A percentile compares a stretch with the other conserved stretches of the same genome.
phyloP scores from a whole-genome alignment of 75 land plant genomes.

The Pinus albicaulis region DNA sequence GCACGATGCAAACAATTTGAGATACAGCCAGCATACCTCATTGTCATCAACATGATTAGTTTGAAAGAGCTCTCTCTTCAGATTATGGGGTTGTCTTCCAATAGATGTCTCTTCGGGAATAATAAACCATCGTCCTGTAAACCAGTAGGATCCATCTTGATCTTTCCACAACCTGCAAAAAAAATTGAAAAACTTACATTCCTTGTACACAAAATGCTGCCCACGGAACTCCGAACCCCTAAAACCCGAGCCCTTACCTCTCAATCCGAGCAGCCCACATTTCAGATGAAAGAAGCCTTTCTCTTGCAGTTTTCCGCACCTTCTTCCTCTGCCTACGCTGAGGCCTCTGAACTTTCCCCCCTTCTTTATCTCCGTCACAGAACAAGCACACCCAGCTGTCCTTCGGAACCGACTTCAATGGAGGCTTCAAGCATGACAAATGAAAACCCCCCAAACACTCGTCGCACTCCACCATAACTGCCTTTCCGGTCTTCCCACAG shows the following conservation, averaged over 20 bases:
- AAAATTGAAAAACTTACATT: neutral
- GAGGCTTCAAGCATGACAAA: conserved; percentile 79
- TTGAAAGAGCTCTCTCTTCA: conserved; percentile 80
- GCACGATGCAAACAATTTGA: neutral
- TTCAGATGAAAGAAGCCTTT: conserved; percentile 78
- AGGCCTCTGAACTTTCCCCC: conserved; percentile 31
- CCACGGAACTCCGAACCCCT: too few species aligned
- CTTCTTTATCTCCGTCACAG: conserved; percentile 53
- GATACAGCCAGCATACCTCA: conserved; percentile 53
- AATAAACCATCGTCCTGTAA: conserved; percentile 72
- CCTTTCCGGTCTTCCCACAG: conserved; percentile 56
- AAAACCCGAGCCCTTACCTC: conserved; percentile 35
- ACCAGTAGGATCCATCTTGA: conserved; percentile 69
- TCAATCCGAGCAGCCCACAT: conserved; percentile 94
- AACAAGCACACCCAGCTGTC: conserved; percentile 84
- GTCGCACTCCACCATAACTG: conserved; percentile 90
- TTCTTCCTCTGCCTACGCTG: conserved; percentile 47
- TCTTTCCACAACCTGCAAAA: conserved; percentile 86
- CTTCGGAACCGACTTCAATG: conserved; percentile 82
- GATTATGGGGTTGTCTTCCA: conserved; percentile 90
- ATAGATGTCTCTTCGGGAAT: conserved; percentile 93
- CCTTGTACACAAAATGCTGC: conserved; percentile 5
- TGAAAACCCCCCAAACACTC: conserved; percentile 90
- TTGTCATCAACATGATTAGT: conserved; percentile 74
- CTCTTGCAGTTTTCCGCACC: conserved; percentile 64